These are phyloP conservation scores for Tulasnella sp. DNA, from an alignment of 768 basidiomycete species.

Conservation along the genomic window DNA sequence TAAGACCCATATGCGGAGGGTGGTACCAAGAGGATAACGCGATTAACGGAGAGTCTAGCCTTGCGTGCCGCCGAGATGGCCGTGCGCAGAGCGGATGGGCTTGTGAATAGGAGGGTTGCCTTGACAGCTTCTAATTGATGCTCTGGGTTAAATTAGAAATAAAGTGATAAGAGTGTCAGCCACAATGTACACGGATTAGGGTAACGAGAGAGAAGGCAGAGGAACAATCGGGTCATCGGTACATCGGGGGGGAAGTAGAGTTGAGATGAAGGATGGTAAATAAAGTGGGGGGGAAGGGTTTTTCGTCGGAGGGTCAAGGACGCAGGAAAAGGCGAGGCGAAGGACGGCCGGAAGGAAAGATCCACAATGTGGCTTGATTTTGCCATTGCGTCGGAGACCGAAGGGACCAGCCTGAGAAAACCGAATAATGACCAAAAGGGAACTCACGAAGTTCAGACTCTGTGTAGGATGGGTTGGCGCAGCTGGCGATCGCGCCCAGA, in stretches of 20 bases:
- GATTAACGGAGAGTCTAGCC: constrained; percentile 21
- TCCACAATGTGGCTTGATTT: too few relatives aligned
- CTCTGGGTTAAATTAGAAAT: constrained; percentile 9
- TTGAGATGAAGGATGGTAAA: too few relatives aligned
- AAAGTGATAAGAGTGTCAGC: background rate
- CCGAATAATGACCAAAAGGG: too few relatives aligned
- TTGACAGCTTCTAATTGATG: constrained; percentile 18
- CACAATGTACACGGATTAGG: too few relatives aligned
- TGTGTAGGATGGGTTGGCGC: constrained; percentile 21
- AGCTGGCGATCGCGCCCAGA: constrained; percentile 21
- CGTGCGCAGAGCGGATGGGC: constrained; percentile 6
- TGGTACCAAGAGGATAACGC: constrained; percentile 17
- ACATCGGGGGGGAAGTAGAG: too few relatives aligned
- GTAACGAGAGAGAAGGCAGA: background rate
- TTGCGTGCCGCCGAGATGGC: constrained; percentile 20
- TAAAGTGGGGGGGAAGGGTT: too few relatives aligned
- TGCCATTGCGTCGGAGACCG: too few relatives aligned
- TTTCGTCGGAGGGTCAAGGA: too few relatives aligned
- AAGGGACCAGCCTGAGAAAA: too few relatives aligned
- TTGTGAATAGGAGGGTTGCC: constrained; percentile 18
- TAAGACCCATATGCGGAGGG: constrained; percentile 31
- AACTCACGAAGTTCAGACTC: constrained; percentile 19
- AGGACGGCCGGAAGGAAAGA: too few relatives aligned
- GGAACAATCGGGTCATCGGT: background rate
- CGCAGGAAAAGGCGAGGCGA: too few relatives aligned